phyloP scores from a whole-genome alignment of 306 rosid species.

The Parietaria judaica region DNA sequence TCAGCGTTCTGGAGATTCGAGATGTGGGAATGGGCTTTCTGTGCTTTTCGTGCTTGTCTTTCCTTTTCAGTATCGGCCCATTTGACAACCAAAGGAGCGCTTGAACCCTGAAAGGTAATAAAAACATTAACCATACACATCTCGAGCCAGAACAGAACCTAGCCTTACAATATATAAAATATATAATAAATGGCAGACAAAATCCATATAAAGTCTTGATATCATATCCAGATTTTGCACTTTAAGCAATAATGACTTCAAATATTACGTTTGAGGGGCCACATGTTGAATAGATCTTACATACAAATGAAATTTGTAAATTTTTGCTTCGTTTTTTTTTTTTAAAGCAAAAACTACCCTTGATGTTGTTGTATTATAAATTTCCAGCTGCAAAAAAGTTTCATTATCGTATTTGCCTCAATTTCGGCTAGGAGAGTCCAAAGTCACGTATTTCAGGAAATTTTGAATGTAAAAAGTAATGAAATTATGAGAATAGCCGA shows the following conservation, averaged over 20 bases:
- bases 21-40: conserved; percentile 84
- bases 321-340: not conserved
- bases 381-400: too few relatives aligned
- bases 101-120: conserved; percentile 60
- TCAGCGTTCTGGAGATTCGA: conserved; percentile 55
- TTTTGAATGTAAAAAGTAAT: too few relatives aligned
- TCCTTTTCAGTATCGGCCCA: conserved; percentile 99
- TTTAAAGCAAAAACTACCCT: not conserved
- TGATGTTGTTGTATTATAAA: not conserved
- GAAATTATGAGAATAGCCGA: too few relatives aligned
- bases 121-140: conserved; percentile 10
- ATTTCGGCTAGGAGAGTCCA: too few relatives aligned
- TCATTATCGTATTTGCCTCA: too few relatives aligned
- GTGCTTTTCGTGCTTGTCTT: conserved; percentile 96
- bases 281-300: not conserved
- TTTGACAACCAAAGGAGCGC: conserved; percentile 97
- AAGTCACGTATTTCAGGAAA: too few relatives aligned
- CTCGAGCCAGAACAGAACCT: not conserved
- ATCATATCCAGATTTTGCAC: too few relatives aligned
- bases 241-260: not conserved
- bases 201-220: not conserved
- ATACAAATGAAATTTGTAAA: not conserved
- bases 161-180: not conserved
- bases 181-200: not conserved
- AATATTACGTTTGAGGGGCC: too few relatives aligned